Percentiles rank a stretch among this genome's conserved stretches.
These are phyloP conservation scores for Microdochium nivale DNA, from an alignment of 2,329 filamentous ascomycete species.

Conservation along the genomic window DNA sequence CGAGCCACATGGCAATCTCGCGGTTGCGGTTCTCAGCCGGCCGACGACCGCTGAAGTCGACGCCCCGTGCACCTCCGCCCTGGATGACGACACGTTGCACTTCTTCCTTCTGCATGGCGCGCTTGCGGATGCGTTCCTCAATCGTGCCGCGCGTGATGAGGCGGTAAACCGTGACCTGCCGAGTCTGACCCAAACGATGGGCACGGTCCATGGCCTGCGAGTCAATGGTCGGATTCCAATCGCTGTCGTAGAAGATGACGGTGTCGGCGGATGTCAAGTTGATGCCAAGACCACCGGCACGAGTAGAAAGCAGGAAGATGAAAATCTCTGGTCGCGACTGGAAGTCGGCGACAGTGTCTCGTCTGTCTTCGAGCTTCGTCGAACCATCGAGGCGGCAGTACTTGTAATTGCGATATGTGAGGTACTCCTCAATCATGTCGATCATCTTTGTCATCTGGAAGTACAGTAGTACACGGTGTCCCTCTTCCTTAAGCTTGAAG, in stretches of 20 bases:
- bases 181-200: slow-evolving; percentile 92
- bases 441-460: slow-evolving; percentile 99
- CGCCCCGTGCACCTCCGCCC: slow-evolving; percentile 75
- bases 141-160: slow-evolving; percentile 96
- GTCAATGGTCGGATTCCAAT: slow-evolving; percentile 99
- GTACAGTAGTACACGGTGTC: slow-evolving; percentile 90
- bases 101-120: slow-evolving; percentile 95
- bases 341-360: slow-evolving; percentile 95
- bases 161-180: slow-evolving; percentile 93
- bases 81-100: slow-evolving; percentile 96
- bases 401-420: slow-evolving; percentile 98
- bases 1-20: slow-evolving; percentile 98
- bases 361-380: slow-evolving; percentile 92
- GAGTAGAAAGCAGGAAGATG: slow-evolving; percentile 91
- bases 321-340: slow-evolving; percentile 92
- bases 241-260: slow-evolving; percentile 98
- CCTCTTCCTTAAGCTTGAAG: slow-evolving; percentile 81
- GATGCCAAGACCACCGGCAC: slow-evolving; percentile 95
- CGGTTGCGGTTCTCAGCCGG: slow-evolving; percentile 88
- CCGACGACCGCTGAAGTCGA: slow-evolving; percentile 91
- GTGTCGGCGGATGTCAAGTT: slow-evolving; percentile 95
- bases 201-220: slow-evolving; percentile 98
- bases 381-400: slow-evolving; percentile 95
- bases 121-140: slow-evolving; percentile 95
- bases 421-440: slow-evolving; percentile 96